Conservation (phyloP, 2,329 filamentous ascomycete species). For the Clathrospora elynae region DNA sequence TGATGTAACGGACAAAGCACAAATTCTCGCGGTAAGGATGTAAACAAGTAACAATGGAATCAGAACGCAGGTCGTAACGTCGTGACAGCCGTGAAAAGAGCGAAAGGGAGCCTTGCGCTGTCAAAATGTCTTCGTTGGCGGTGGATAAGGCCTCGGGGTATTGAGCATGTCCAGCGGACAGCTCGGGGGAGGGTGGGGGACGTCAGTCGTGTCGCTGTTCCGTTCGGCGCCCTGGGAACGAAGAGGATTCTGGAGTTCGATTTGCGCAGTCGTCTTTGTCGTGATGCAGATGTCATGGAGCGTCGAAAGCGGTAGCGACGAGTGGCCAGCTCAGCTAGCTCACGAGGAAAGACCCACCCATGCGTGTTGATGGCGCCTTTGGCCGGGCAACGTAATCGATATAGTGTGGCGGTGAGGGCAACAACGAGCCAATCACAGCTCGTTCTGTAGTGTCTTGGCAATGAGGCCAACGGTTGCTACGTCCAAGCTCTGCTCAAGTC, state of each 20-base stretch:
- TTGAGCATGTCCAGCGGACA: conserved; percentile 45
- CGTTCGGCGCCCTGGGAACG: conserved; percentile 16
- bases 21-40: conserved; percentile 14
- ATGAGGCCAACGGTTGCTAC: conserved; percentile 10
- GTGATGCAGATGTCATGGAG: conserved; percentile 21
- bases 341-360: conserved; percentile 23
- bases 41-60: conserved; percentile 15
- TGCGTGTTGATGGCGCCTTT: conserved; percentile 27
- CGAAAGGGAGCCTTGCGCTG: conserved; percentile 18
- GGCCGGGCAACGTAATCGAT: conserved; percentile 35
- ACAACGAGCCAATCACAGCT: conserved; percentile 24
- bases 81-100: conserved; percentile 35
- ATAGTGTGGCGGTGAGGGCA: conserved; percentile 31
- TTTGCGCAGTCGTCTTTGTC: conserved; percentile 5
- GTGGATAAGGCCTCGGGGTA: conserved; percentile 20
- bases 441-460: conserved; percentile 17
- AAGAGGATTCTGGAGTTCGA: conserved; percentile 11
- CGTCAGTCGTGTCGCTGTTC: conserved; percentile 32
- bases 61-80: conserved; percentile 34
- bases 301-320: conserved; percentile 25
- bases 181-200: conserved; percentile 29
- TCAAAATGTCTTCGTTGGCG: conserved; percentile 28
- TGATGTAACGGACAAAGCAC: conserved; percentile 16
- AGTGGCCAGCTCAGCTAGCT: conserved; percentile 30
- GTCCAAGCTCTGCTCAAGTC: too few species aligned